Evolutionary conservation across 2,329 filamentous ascomycete genomes (phyloP).

Genomic region (Macroventuria anomochaeta): DNA sequence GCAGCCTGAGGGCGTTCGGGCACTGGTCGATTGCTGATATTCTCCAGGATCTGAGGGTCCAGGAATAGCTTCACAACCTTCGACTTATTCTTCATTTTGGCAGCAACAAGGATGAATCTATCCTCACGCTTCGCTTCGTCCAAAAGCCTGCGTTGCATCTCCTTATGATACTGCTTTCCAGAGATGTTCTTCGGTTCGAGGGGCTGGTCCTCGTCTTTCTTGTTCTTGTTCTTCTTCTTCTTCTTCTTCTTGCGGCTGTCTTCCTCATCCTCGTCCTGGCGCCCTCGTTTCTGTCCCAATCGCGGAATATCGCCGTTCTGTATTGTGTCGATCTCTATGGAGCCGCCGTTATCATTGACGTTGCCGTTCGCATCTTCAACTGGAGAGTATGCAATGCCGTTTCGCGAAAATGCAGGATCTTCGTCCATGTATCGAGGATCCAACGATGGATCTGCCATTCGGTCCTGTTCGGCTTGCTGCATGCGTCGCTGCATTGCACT

Average conservation of each 20-base stretch:
- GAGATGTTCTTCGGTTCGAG: constrained; percentile 51
- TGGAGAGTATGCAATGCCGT: constrained; percentile 54
- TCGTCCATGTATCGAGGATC: constrained; percentile 56
- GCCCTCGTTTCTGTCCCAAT: constrained; percentile 40
- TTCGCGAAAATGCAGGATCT: constrained; percentile 43
- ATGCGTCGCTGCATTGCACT: constrained; percentile 58
- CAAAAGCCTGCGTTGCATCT: constrained; percentile 54
- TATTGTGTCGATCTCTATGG: constrained; percentile 16
- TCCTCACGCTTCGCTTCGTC: constrained; percentile 54
- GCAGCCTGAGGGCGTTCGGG: constrained; percentile 29
- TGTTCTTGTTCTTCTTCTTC: constrained; percentile 35
- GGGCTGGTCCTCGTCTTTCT: constrained; percentile 44
- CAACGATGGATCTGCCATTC: constrained; percentile 54
- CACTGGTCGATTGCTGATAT: constrained; percentile 42
- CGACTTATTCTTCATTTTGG: constrained; percentile 54
- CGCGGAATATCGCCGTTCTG: constrained; percentile 31
- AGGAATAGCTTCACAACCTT: constrained; percentile 53
- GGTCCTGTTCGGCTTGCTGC: constrained; percentile 61
- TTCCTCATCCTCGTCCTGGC: constrained; percentile 38
- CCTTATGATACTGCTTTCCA: constrained; percentile 56
- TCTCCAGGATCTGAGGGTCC: constrained; percentile 45
- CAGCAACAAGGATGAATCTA: constrained; percentile 55
- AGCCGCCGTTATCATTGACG: constrained; percentile 35
- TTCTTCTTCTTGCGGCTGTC: constrained; percentile 26
- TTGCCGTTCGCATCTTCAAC: constrained; percentile 33